phyloP scores from a whole-genome alignment of 2,329 filamentous ascomycete genomes.

The Leptosphaerulina australis region DNA sequence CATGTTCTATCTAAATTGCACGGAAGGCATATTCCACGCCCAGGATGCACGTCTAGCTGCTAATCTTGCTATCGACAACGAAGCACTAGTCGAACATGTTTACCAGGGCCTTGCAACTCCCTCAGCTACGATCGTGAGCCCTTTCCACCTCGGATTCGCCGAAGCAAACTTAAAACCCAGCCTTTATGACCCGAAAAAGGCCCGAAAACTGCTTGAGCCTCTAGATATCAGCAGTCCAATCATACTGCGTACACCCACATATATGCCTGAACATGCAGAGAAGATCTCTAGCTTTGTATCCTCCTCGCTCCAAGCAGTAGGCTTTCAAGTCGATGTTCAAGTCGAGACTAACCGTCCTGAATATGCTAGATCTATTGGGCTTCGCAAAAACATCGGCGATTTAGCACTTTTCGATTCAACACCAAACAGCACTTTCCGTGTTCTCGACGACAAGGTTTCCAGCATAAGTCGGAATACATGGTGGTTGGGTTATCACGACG shows the following conservation, averaged over 20 bases:
- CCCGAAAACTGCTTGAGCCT: not conserved
- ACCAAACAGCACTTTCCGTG: constrained; percentile 11
- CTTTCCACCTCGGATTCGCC: not conserved
- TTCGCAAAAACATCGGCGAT: constrained; percentile 4
- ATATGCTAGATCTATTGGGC: constrained; percentile 1
- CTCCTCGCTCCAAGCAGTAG: not conserved
- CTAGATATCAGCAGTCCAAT: not conserved
- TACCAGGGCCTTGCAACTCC: not conserved
- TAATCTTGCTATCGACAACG: not conserved
- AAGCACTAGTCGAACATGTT: not conserved
- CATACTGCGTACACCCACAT: constrained; percentile 1
- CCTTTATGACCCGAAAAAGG: not conserved
- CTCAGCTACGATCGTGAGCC: not conserved
- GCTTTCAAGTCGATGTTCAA: not conserved
- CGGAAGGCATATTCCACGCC: not conserved
- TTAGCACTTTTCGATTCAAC: constrained; percentile 6
- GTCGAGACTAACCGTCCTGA: constrained; percentile 5
- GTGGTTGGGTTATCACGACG: constrained; percentile 5
- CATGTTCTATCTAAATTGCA: constrained; percentile 1
- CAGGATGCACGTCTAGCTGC: not conserved
- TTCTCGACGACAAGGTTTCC: constrained; percentile 10
- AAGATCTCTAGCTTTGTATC: constrained; percentile 1
- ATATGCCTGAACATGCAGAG: constrained; percentile 5
- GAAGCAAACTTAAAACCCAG: not conserved
- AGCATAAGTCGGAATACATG: constrained; percentile 4